Percentiles rank a stretch among this genome's conserved stretches.
Conservation (phyloP, 208 protist genomes). For the Acanthamoeba healyi region DNA sequence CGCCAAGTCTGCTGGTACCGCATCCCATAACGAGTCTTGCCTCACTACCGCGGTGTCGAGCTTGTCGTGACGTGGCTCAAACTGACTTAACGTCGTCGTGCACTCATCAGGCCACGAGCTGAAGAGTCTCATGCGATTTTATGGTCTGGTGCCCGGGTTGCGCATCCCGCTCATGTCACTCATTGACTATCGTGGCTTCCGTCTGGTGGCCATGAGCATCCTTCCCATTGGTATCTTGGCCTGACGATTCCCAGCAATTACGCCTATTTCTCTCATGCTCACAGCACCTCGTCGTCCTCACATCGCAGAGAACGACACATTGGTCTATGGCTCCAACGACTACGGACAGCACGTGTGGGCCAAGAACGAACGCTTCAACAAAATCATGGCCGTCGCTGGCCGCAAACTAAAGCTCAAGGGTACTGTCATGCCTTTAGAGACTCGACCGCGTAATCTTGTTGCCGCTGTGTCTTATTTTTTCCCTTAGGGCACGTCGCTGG, state of each 20-base stretch:
- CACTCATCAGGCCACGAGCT: background rate
- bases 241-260: no score
- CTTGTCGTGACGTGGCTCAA: no score
- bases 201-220: constrained; percentile 72
- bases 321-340: constrained; percentile 69
- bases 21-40: no score
- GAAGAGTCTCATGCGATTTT: constrained; percentile 70
- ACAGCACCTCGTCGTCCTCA: background rate
- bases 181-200: constrained; percentile 76
- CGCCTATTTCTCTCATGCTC: no score
- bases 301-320: background rate
- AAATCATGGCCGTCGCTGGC: constrained; percentile 69
- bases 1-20: constrained; percentile 61
- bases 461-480: background rate
- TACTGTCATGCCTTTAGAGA: background rate
- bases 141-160: constrained; percentile 18
- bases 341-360: constrained; percentile 5
- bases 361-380: constrained; percentile 51
- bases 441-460: background rate
- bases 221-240: constrained; percentile 70
- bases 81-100: no score
- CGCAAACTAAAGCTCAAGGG: constrained; percentile 49
- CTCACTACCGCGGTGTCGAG: no score
- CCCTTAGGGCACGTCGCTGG: background rate
- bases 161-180: constrained; percentile 72